These are phyloP conservation scores for Camellia oleifera DNA, from an alignment of 179 eudicot species.

Conservation along the genomic window DNA sequence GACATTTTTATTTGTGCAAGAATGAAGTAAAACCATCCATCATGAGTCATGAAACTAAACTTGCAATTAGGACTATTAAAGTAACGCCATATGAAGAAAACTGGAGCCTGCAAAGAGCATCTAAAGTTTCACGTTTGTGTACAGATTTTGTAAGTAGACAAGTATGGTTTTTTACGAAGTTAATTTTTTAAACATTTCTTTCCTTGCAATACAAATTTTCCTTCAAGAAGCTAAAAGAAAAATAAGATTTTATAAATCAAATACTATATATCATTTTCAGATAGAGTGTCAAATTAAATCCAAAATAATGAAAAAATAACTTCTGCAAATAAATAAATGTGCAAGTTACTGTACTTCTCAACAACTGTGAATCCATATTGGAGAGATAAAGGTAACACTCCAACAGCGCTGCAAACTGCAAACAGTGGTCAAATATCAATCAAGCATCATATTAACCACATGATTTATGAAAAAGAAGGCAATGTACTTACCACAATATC, in stretches of 20 bases:
- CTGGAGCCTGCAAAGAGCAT: background rate
- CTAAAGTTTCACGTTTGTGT: background rate
- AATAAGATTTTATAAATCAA: background rate
- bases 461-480: background rate
- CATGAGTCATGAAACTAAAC: too few species aligned
- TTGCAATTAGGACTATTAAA: too few species aligned
- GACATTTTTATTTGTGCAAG: too few species aligned
- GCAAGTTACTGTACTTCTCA: slow-evolving; percentile 60
- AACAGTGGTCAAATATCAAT: slow-evolving; percentile 22
- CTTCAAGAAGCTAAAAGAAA: background rate
- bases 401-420: slow-evolving; percentile 98
- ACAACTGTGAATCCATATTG: slow-evolving; percentile 87
- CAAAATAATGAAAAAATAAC: background rate
- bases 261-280: background rate
- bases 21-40: too few species aligned
- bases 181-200: background rate
- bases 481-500: slow-evolving; percentile 74
- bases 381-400: slow-evolving; percentile 86
- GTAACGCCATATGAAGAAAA: too few species aligned
- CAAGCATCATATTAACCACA: background rate
- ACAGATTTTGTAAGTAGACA: background rate
- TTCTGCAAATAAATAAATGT: slow-evolving; percentile 13
- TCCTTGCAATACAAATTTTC: background rate
- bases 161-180: background rate
- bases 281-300: background rate